These are phyloP conservation scores for Yarrowia divulgata DNA, from an alignment of 805 yeast species.

Conservation along the genomic window DNA sequence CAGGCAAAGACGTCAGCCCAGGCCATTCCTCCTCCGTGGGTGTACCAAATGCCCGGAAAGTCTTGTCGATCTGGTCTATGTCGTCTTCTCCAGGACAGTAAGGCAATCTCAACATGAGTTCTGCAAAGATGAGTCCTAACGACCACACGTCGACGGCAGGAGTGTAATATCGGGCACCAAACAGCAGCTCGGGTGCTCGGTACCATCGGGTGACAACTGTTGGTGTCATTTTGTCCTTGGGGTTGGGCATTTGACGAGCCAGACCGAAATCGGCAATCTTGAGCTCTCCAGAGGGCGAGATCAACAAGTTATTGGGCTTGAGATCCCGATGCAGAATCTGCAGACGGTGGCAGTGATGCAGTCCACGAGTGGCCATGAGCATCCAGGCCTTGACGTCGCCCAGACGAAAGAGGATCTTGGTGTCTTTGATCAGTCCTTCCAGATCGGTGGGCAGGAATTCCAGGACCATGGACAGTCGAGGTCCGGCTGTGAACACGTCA, in stretches of 20 bases:
- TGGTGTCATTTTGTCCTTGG: slow-evolving; percentile 74
- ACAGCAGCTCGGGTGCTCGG: slow-evolving; percentile 90
- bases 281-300: slow-evolving; percentile 85
- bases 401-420: slow-evolving; percentile 73
- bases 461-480: slow-evolving; percentile 80
- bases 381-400: slow-evolving; percentile 94
- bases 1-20: slow-evolving; percentile 78
- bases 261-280: slow-evolving; percentile 98
- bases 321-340: slow-evolving; percentile 90
- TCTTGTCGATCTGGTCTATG: slow-evolving; percentile 87
- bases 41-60: slow-evolving; percentile 94
- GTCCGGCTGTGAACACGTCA: slow-evolving; percentile 78
- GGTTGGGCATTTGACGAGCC: slow-evolving; percentile 79
- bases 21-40: slow-evolving; percentile 95
- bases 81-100: slow-evolving; percentile 94
- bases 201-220: slow-evolving; percentile 99
- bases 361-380: slow-evolving; percentile 91
- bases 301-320: slow-evolving; percentile 87
- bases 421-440: slow-evolving; percentile 87
- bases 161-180: slow-evolving; percentile 89
- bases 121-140: slow-evolving; percentile 95
- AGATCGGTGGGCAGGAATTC: slow-evolving; percentile 93
- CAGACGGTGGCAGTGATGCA: slow-evolving; percentile 94
- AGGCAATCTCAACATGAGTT: slow-evolving; percentile 92
- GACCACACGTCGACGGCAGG: slow-evolving; percentile 96